phyloP scores from a whole-genome alignment of 73 alveolate species.

The Tetrahymena borealis region DNA sequence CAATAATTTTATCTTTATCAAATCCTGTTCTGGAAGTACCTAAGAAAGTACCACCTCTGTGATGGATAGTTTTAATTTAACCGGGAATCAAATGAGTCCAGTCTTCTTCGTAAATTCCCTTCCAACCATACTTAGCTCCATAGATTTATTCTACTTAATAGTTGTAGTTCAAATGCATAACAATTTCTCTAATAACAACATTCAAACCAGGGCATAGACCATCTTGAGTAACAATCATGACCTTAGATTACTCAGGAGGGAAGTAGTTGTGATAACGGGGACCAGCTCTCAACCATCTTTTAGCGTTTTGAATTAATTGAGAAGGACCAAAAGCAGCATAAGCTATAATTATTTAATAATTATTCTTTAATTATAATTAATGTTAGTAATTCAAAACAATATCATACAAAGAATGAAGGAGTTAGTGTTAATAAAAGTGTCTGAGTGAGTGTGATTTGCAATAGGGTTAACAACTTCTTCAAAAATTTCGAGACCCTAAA shows the following conservation, averaged over 20 bases:
- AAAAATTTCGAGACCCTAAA: neutral
- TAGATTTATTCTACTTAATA: conserved; percentile 57
- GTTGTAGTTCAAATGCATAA: conserved; percentile 63
- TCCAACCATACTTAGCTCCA: conserved; percentile 79
- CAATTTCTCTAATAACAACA: conserved; percentile 87
- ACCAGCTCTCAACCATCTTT: conserved; percentile 47
- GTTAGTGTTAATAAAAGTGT: neutral
- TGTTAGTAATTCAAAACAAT: no score
- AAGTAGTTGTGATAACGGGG: conserved; percentile 33
- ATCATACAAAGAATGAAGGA: neutral
- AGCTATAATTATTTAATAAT: neutral
- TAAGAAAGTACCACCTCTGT: conserved; percentile 73
- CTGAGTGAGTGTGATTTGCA: neutral
- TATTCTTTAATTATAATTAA: neutral
- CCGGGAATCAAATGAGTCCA: conserved; percentile 64
- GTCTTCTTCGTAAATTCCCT: conserved; percentile 69
- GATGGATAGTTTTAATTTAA: conserved; percentile 58
- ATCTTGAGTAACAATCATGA: conserved; percentile 81
- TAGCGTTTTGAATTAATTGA: conserved; percentile 19
- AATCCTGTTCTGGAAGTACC: conserved; percentile 82
- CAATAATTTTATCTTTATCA: conserved; percentile 65
- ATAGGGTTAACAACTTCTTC: neutral
- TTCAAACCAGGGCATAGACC: conserved; percentile 90
- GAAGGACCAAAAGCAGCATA: conserved; percentile 36
- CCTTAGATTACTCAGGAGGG: conserved; percentile 56